Evolutionary conservation across 2,329 filamentous ascomycete species (phyloP), one percentile per base, ranked within the genome.

Genomic region (Pyrenophora tritici-repentis): DNA sequence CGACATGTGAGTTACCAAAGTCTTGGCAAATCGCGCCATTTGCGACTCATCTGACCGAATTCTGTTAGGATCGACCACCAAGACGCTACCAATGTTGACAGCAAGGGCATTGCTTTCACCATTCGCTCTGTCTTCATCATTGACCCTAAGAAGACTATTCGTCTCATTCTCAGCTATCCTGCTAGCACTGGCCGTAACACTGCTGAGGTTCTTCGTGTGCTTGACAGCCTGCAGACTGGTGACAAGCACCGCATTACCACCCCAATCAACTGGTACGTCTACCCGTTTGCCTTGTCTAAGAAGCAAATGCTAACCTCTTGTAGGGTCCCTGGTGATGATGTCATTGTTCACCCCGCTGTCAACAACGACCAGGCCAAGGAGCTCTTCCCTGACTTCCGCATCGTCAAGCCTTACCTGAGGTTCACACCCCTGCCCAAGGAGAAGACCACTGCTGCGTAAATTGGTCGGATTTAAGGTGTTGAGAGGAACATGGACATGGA

Each of bases 91-190:
- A 84, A 84, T 69, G 78, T 86, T 58, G 79, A 84, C 63, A 67
- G 67, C 56, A 81, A 81, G 75, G 79, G 79, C 68, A 75, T 79
- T 53, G 82, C 83, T 42, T 85, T 86, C 73, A 86, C 83, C 66
- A 86, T 86, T 73, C 83, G 83, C 70, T 83, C 81, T 47, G 83
- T 86, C 67, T 86, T 86, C 76, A 75, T 85, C 72, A 84, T 86
- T 72, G 83, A 86, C 76, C 83, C 83, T 50, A 82, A 81, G 75
- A 85, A 85, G 79, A 84, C 78, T 55, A 85, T 86, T 68, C 82
- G 83, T 60, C 77, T 81, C 48, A 86, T 85, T 66, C 76, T 86
- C 53, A 81, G 81, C 56, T 86, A 86, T 77, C 83, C 83, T 20
- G 83, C 83, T 42, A 83, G 81, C 47, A 85, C 83, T 33, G 83